phyloP scores from a whole-genome alignment of 1,284 basidiomycete species.

The Malassezia yamatoensis region DNA sequence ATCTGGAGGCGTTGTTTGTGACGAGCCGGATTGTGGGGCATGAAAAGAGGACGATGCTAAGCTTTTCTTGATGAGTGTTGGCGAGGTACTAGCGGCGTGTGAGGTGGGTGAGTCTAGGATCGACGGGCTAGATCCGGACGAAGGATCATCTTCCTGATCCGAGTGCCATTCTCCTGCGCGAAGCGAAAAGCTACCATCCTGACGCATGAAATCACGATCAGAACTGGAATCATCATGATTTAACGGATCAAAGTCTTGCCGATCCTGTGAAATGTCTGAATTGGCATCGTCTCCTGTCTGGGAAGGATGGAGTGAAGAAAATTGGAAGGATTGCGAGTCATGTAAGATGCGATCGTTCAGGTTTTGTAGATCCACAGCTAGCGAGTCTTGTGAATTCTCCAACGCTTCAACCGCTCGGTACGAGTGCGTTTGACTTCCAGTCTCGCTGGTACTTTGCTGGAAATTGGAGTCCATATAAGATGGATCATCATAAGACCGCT shows the following conservation, averaged over 20 bases:
- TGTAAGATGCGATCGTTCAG: conserved; percentile 10
- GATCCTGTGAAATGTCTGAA: background rate
- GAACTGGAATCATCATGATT: background rate
- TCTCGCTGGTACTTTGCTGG: background rate
- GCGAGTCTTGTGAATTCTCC: background rate
- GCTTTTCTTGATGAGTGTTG: background rate
- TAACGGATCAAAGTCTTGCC: background rate
- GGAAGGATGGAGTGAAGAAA: background rate
- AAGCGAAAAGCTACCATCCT: conserved; percentile 1
- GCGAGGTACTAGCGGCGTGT: conserved; percentile 1
- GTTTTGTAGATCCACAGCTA: background rate
- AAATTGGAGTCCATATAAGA: background rate
- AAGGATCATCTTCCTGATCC: background rate
- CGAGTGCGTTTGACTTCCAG: background rate
- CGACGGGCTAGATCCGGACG: background rate
- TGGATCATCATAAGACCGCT: background rate
- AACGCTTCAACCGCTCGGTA: background rate
- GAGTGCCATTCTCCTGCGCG: background rate
- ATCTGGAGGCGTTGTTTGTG: background rate
- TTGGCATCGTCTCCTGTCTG: background rate
- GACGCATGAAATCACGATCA: background rate
- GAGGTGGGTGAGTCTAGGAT: conserved; percentile 10
- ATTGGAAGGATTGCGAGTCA: conserved; percentile 4
- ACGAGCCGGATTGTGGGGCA: background rate
- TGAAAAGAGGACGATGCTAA: background rate